These are phyloP conservation scores for Russula compacta DNA, from an alignment of 768 basidiomycete genomes.

Conservation along the genomic window DNA sequence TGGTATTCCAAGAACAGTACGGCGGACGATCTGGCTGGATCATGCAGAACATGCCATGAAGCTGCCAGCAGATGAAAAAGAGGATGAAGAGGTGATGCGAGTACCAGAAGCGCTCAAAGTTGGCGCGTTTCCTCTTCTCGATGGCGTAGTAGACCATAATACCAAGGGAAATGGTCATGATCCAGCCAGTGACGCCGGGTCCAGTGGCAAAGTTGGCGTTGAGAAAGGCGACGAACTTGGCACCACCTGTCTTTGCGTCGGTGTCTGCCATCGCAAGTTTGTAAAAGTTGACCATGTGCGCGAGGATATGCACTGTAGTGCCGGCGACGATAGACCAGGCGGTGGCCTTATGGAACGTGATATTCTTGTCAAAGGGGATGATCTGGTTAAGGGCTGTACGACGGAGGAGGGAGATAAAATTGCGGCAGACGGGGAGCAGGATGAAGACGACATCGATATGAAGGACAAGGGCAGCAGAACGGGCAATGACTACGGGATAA, in stretches of 20 bases:
- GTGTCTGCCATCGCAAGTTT: constrained; percentile 51
- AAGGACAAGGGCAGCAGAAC: constrained; percentile 80
- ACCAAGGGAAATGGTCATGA: constrained; percentile 67
- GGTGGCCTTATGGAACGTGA: constrained; percentile 84
- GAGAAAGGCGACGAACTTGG: constrained; percentile 63
- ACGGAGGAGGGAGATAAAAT: constrained; percentile 84
- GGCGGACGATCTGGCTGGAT: constrained; percentile 85
- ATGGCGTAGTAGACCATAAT: constrained; percentile 81
- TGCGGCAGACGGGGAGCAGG: constrained; percentile 90
- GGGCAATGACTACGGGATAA: constrained; percentile 60
- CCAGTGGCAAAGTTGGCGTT: constrained; percentile 73
- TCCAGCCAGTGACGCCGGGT: constrained; percentile 79
- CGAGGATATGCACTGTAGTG: constrained; percentile 63
- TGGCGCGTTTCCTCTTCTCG: constrained; percentile 67
- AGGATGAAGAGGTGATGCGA: constrained; percentile 81
- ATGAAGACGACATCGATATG: constrained; percentile 92
- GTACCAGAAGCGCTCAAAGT: constrained; percentile 90
- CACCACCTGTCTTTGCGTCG: constrained; percentile 41
- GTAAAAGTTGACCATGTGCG: constrained; percentile 83
- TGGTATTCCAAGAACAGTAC: constrained; percentile 73
- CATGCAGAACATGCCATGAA: constrained; percentile 97
- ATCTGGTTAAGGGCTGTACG: constrained; percentile 76
- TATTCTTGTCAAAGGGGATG: constrained; percentile 91
- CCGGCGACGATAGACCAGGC: constrained; percentile 85
- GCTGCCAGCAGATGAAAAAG: constrained; percentile 92